Base-by-base conservation (phyloP, 768 basidiomycete species). In the Chlorophyllum brunneum region DNA sequence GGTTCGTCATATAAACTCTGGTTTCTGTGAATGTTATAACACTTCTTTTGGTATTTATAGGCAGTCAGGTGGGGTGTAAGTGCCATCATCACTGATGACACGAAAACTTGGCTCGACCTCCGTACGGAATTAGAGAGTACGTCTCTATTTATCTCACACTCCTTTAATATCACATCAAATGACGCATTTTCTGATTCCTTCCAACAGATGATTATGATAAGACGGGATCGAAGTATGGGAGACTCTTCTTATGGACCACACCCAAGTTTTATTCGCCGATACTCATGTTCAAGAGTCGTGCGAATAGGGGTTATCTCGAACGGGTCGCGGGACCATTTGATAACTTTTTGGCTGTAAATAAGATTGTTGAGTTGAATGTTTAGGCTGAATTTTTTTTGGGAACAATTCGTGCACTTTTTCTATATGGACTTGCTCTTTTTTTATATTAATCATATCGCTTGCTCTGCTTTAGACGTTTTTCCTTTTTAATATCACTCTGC, bases 21-120 rank as follows among this genome's bases (percentile, higher is more conserved):
- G 11, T 7, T n/a, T 10, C 15, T 24, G n/a, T 15, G 10, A 20
- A 42, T 42, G 8, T 23, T 20, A 5, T 27, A 26, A 26, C 41
- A 5, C 26, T 15, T n/a, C n/a, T 4, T 10, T 22, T 48, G 15
- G 54, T 46, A 46, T 38, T 54, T 34, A 41, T 58, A 89, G 87
- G 87, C 85, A 37, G 86, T 84, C 20, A 72, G 86, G 56, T 92
- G 91, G 90, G 85, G 77, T 51, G 87, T 82, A 5, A 78, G 84
- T 56, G 90, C 78, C 6, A 87, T 92, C 56, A 74, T 92, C 46
- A 92, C 90, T 10, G 90, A 92, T 58, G 73, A 80, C 48, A 88
- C 88, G 4, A 73, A 74, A 62, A 78, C 70, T 2, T 88, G 85
- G 85, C 68, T 90, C 31, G 78, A 81, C 39, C 62, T 90, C 56